Evolutionary conservation across 176 grass and related monocot species (phyloP).

Genomic region (Cocos nucifera): DNA sequence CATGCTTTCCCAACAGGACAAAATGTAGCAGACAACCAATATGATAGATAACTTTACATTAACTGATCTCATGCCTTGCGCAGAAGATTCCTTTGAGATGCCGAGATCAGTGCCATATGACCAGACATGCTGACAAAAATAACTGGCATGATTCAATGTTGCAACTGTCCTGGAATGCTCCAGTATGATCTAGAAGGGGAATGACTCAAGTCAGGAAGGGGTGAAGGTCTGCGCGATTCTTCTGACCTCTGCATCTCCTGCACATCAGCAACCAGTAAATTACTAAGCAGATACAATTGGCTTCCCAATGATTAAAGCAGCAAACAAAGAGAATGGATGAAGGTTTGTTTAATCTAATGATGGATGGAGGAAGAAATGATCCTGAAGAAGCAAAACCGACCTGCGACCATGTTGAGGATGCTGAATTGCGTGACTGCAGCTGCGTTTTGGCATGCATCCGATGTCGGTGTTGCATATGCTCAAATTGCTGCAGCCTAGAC

Average conservation of each 20-base stretch:
- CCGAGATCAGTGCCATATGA: neutral
- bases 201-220: conserved; percentile 43
- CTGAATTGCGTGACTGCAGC: conserved; percentile 6
- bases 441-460: conserved; percentile 37
- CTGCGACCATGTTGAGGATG: neutral
- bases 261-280: conserved; percentile 21
- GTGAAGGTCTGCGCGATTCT: conserved; percentile 34
- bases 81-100: neutral
- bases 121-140: conserved; percentile 1
- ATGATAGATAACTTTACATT: conserved; percentile 16
- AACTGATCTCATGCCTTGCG: neutral
- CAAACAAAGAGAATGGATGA: no score
- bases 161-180: conserved; percentile 43
- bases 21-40: conserved; percentile 52
- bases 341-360: neutral
- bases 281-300: neutral
- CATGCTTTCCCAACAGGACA: conserved; percentile 36
- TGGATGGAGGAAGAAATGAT: neutral
- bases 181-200: conserved; percentile 57
- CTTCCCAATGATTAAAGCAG: neutral
- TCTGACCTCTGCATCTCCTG: conserved; percentile 76
- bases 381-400: neutral
- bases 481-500: conserved; percentile 65
- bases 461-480: conserved; percentile 56
- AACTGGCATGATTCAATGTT: conserved; percentile 26